Conservation (phyloP, 1,284 basidiomycete genomes). For the Melampsora allii-populina region DNA sequence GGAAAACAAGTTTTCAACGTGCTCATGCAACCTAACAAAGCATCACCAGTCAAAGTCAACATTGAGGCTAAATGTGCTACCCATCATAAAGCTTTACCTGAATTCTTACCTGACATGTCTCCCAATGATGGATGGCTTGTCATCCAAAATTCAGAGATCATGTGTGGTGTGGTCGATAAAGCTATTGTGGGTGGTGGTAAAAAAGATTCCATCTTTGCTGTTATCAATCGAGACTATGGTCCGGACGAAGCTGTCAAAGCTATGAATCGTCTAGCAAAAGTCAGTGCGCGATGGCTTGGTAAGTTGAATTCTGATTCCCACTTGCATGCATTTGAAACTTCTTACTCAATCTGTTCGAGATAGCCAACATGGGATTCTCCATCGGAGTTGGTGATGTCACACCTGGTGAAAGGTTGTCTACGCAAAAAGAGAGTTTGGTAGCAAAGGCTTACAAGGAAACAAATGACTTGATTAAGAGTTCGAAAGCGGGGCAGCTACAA, state of each 20-base stretch:
- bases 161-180: slow-evolving; percentile 99
- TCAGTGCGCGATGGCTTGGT: slow-evolving; percentile 92
- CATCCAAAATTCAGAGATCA: slow-evolving; percentile 95
- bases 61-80: slow-evolving; percentile 96
- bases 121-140: slow-evolving; percentile 99
- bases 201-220: slow-evolving; percentile 98
- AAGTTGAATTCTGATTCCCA: slow-evolving; percentile 50
- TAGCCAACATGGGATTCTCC: slow-evolving; percentile 96
- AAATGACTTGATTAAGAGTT: slow-evolving; percentile 77
- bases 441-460: slow-evolving; percentile 86
- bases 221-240: slow-evolving; percentile 96
- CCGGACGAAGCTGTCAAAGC: slow-evolving; percentile 88
- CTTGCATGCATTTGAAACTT: neutral
- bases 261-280: slow-evolving; percentile 94
- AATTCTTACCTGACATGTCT: slow-evolving; percentile 69
- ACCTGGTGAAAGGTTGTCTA: slow-evolving; percentile 76
- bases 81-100: slow-evolving; percentile 72
- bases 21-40: slow-evolving; percentile 89
- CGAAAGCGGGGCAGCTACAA: slow-evolving; percentile 87
- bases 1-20: slow-evolving; percentile 98
- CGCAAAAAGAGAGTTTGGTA: slow-evolving; percentile 80
- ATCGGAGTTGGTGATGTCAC: slow-evolving; percentile 99
- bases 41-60: slow-evolving; percentile 81
- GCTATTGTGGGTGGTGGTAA: slow-evolving; percentile 96
- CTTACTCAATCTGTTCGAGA: slow-evolving; percentile 1